phyloP scores from a whole-genome alignment of 257 asterid genomes.

The Capsicum chinense region DNA sequence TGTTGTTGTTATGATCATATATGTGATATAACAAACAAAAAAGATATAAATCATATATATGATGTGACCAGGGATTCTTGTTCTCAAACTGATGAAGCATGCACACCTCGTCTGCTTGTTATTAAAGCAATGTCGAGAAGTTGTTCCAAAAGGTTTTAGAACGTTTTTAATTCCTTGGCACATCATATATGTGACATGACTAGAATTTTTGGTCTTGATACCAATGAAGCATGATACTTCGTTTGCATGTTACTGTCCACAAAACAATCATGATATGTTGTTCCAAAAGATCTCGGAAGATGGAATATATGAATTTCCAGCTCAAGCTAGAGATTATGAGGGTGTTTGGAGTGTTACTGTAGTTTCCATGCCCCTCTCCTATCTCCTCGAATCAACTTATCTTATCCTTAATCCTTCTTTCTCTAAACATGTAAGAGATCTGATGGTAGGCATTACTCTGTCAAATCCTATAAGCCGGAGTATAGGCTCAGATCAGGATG shows the following conservation, averaged over 20 bases:
- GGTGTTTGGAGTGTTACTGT: not conserved
- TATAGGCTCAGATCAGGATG: not conserved
- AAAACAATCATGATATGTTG: not conserved
- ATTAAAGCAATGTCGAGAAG: conserved; percentile 3
- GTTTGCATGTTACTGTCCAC: not conserved
- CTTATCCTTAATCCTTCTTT: not conserved
- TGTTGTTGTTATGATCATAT: not conserved
- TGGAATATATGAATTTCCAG: not conserved
- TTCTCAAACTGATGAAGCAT: conserved; percentile 2
- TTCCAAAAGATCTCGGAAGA: conserved; percentile 7
- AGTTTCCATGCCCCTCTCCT: not conserved
- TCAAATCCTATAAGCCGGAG: conserved; percentile 13
- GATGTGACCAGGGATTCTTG: conserved; percentile 9
- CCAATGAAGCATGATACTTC: not conserved
- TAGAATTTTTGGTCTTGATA: not conserved
- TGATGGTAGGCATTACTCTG: conserved; percentile 12
- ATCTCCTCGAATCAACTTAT: not conserved
- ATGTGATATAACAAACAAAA: not conserved
- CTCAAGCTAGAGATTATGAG: not conserved
- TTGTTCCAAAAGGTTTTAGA: conserved; percentile 4
- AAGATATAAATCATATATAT: conserved; percentile 18
- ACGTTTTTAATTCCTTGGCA: not conserved
- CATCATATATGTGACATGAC: conserved; percentile 4
- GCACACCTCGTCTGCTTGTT: not conserved
- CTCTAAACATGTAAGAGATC: not conserved